phyloP scores from a whole-genome alignment of 2,329 filamentous ascomycete genomes.

The Xylaria sp. region DNA sequence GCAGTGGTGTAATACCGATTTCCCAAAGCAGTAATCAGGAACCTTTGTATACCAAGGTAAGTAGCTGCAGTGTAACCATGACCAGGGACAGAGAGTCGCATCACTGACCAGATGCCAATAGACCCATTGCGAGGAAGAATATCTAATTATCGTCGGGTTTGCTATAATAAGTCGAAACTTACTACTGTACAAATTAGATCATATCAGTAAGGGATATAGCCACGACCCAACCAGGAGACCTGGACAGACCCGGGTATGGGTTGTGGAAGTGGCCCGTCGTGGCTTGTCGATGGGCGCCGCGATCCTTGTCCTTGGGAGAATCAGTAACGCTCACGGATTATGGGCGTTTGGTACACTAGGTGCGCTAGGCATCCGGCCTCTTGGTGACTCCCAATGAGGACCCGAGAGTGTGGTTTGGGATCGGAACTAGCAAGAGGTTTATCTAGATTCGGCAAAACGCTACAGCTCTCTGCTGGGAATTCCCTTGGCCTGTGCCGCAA shows the following conservation, averaged over 20 bases:
- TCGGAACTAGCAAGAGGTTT: conserved; percentile 30
- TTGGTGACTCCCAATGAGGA: conserved; percentile 24
- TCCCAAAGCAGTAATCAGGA: conserved; percentile 37
- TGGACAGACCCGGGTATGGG: conserved; percentile 10
- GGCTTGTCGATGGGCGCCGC: conserved; percentile 1
- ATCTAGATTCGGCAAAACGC: conserved; percentile 27
- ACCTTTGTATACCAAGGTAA: conserved; percentile 28
- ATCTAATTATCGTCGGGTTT: conserved; percentile 1
- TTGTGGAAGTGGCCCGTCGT: conserved; percentile 5
- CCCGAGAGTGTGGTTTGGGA: conserved; percentile 38
- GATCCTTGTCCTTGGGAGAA: conserved; percentile 18
- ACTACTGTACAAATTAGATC: conserved; percentile 16
- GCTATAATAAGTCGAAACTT: conserved; percentile 28
- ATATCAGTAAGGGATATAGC: conserved; percentile 27
- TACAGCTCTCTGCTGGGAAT: neutral
- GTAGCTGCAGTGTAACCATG: conserved; percentile 34
- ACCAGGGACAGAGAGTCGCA: conserved; percentile 20
- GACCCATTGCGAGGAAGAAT: neutral
- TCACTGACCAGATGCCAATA: conserved; percentile 13
- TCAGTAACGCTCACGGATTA: conserved; percentile 6
- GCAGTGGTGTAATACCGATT: conserved; percentile 9
- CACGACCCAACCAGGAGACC: neutral
- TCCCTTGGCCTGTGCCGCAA: conserved; percentile 7
- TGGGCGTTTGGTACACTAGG: neutral
- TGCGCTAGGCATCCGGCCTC: neutral